Evolutionary conservation across 257 asterid species (phyloP).

Genomic region (Marsdenia floribunda): DNA sequence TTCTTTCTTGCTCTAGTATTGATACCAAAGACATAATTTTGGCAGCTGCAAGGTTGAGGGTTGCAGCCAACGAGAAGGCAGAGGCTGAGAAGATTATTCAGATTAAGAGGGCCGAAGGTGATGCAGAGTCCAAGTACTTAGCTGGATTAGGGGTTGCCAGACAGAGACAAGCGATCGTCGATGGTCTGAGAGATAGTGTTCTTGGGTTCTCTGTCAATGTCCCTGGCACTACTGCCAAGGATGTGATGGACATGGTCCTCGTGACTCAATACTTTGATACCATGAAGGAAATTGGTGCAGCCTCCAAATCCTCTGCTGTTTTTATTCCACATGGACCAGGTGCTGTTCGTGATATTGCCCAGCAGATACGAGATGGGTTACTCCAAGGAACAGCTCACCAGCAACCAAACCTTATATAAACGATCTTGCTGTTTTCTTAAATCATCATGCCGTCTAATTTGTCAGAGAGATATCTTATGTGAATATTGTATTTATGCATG

Average conservation of each 20-base stretch:
- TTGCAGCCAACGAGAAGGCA: slow-evolving; percentile 49
- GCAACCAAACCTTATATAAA: slow-evolving; percentile 16
- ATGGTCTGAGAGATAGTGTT: slow-evolving; percentile 51
- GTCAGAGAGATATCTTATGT: background rate
- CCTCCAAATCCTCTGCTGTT: slow-evolving; percentile 50
- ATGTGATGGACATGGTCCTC: slow-evolving; percentile 57
- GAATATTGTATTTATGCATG: no score
- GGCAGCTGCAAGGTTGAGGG: slow-evolving; percentile 50
- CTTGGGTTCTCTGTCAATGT: slow-evolving; percentile 48
- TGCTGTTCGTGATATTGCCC: slow-evolving; percentile 46
- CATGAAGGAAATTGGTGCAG: slow-evolving; percentile 56
- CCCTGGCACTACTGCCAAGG: slow-evolving; percentile 55
- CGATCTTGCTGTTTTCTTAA: background rate
- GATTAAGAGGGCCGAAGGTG: slow-evolving; percentile 57
- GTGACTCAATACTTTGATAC: slow-evolving; percentile 55
- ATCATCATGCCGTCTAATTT: background rate
- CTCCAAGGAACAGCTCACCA: slow-evolving; percentile 34
- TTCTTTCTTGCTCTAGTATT: background rate
- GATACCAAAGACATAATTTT: background rate
- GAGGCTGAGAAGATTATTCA: slow-evolving; percentile 56
- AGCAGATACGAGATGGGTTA: slow-evolving; percentile 46
- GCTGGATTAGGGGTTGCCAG: slow-evolving; percentile 55
- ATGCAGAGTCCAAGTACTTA: slow-evolving; percentile 50
- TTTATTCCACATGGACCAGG: slow-evolving; percentile 58
- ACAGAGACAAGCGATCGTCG: slow-evolving; percentile 57